Conservation (phyloP, 768 basidiomycete species). For the Suillus luteus region DNA sequence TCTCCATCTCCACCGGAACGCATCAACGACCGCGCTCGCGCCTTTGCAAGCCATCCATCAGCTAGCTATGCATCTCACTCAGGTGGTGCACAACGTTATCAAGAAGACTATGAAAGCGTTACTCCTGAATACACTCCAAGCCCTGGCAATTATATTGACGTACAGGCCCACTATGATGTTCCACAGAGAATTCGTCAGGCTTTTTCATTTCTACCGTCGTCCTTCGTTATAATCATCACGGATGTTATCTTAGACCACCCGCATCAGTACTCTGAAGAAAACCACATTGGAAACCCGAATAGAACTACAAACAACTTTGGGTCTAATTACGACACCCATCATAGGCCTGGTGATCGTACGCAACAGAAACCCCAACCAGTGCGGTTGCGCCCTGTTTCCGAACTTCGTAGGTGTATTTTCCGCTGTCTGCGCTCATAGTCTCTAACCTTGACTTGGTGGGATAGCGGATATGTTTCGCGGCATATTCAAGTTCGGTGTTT, state of each 20-base stretch:
- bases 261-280: neutral
- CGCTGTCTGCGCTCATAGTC: neutral
- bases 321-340: neutral
- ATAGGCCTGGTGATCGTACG: constrained; percentile 12
- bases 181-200: neutral
- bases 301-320: neutral
- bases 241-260: neutral
- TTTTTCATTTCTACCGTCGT: too few species aligned
- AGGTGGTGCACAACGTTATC: neutral
- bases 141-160: neutral
- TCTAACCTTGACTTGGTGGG: constrained; percentile 11
- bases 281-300: neutral
- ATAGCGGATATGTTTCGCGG: constrained; percentile 79
- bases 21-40: neutral
- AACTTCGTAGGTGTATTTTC: constrained; percentile 56
- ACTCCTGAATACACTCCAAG: neutral
- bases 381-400: constrained; percentile 67
- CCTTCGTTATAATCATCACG: neutral
- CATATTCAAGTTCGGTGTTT: constrained; percentile 85
- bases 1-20: constrained; percentile 39
- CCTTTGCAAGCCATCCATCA: neutral
- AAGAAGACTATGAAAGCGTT: neutral
- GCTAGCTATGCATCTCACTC: neutral
- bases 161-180: neutral
- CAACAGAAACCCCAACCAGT: constrained; percentile 47